Evolutionary conservation across 352 stramenopile species (phyloP), one percentile per base, ranked within the genome.

Genomic region (Phytopythium vexans): DNA sequence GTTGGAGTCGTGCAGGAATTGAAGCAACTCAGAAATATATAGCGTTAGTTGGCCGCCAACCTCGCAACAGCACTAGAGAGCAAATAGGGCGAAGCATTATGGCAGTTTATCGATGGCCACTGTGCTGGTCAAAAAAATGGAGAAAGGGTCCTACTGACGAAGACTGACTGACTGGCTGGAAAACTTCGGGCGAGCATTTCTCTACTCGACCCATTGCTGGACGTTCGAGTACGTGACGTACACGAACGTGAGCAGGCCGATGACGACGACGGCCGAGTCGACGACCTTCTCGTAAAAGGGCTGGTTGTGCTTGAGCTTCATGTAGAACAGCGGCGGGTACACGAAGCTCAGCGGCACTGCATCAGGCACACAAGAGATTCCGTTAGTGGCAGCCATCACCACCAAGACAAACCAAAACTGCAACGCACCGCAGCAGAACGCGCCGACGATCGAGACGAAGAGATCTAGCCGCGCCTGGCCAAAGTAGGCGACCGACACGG

Each of bases 221-320:
- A 92, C 59, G 58, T 92, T 92, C 27, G 78, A 87, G 64, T 81
- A 90, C 54, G 83, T 91, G 43, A 92, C 82, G 66, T 85, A 92
- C 54, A 90, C 76, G 65, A 92, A 91, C 38, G 77, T 89, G 68
- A 85, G 58, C 38, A 82, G 52, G n/a, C 82, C 82, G 15, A 89
- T 68, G 45, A 69, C 33, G 46, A 88, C 64, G 48, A 89, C 78
- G 40, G 75, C 61, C 21, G 57, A 65, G 56, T 92, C 82, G 37
- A 82, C 67, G 41, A 86, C 49, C 55, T 85, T 85, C 51, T 85
- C 73, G 43, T 71, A 45, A 27, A 70, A 60, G 12, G 75, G 61
- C 33, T 53, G 34, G 14, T 87, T 68, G 16, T 72, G 66, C 27
- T 72, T 69, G 47, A 92, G 58, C 67, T 92, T 92, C 52, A 89